These are phyloP conservation scores for Entomortierella lignicola DNA, from an alignment of 192 early-diverging fungal genomes.

Conservation along the genomic window DNA sequence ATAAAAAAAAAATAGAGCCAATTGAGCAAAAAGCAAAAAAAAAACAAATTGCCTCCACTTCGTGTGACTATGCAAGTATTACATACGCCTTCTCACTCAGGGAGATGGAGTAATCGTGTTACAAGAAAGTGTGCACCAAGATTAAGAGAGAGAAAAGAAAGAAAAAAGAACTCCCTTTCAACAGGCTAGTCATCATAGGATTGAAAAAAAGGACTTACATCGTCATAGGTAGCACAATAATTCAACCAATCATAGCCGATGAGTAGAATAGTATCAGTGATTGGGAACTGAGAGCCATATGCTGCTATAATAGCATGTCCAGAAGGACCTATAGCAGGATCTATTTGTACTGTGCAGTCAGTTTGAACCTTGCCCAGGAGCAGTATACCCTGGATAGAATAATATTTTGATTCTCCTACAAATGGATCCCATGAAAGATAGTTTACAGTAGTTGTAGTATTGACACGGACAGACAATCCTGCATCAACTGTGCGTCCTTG, in stretches of 20 bases:
- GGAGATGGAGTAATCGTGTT: too few species aligned
- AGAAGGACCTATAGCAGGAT: conserved; percentile 6
- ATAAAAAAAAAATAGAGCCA: neutral
- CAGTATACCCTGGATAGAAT: conserved; percentile 31
- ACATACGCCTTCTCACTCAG: too few species aligned
- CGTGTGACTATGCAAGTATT: neutral
- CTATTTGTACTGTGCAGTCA: conserved; percentile 26
- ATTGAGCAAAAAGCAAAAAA: too few species aligned
- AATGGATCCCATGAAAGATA: conserved; percentile 38
- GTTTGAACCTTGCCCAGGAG: conserved; percentile 28
- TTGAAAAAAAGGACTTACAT: conserved; percentile 35
- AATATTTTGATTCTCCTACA: conserved; percentile 15
- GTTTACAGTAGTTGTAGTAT: conserved; percentile 2
- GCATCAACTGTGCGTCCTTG: conserved; percentile 13
- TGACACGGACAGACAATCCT: conserved; percentile 23
- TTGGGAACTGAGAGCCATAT: conserved; percentile 6
- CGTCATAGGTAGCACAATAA: conserved; percentile 48
- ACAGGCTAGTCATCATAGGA: too few species aligned
- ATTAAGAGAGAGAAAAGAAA: neutral
- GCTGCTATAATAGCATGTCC: conserved; percentile 27
- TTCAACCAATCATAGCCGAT: conserved; percentile 42
- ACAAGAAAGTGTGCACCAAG: too few species aligned
- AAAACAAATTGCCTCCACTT: too few species aligned
- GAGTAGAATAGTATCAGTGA: conserved; percentile 15
- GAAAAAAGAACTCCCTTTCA: too few species aligned